Conservation (phyloP, 805 yeast genomes). For the Groenewaldozyma tartarivorans region DNA sequence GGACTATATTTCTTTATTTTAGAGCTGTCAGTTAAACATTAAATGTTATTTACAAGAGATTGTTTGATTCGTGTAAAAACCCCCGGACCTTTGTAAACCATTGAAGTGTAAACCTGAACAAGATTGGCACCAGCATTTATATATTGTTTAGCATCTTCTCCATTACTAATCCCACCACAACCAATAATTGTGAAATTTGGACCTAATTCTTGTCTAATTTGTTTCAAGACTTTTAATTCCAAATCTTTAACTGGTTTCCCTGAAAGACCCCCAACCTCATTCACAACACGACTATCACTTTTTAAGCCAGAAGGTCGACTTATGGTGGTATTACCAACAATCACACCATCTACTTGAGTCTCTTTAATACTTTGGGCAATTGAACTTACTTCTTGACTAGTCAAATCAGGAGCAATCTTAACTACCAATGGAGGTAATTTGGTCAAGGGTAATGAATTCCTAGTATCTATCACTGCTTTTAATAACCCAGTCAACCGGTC, state of each 20-base stretch:
- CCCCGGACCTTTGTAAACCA: constrained; percentile 91
- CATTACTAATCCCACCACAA: constrained; percentile 88
- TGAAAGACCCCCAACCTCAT: constrained; percentile 79
- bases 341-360: constrained; percentile 81
- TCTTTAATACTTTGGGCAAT: constrained; percentile 72
- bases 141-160: constrained; percentile 82
- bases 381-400: constrained; percentile 68
- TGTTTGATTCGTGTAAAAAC: constrained; percentile 52
- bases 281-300: constrained; percentile 25
- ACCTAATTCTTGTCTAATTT: constrained; percentile 68
- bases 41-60: no score
- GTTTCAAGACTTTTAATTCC: constrained; percentile 59
- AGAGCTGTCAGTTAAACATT: no score
- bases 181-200: constrained; percentile 73
- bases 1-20: background rate
- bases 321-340: constrained; percentile 86
- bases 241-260: constrained; percentile 86
- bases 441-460: constrained; percentile 40
- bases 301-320: constrained; percentile 60
- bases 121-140: constrained; percentile 92
- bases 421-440: constrained; percentile 59
- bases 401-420: constrained; percentile 88
- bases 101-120: constrained; percentile 78
- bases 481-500: constrained; percentile 60
- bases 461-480: constrained; percentile 56